Conservation (phyloP, 257 asterid species). For the Solanum chiquidenum region DNA sequence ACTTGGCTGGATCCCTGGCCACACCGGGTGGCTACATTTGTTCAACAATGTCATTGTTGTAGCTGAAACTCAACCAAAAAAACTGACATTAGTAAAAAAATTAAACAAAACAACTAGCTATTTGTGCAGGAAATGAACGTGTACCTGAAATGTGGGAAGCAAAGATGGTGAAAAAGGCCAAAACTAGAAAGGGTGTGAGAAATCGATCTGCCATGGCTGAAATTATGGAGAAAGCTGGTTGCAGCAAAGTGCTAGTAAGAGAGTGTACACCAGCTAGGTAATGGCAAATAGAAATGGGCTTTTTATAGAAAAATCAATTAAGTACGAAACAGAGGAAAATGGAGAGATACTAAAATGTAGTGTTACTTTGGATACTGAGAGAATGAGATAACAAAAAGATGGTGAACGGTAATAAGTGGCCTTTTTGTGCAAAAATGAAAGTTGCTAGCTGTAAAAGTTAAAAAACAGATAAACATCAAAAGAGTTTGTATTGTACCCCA, state of each 20-base stretch:
- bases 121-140: too few relatives aligned
- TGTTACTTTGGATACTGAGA: background rate
- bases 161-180: constrained; percentile 25
- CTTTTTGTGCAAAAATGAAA: background rate
- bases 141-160: constrained; percentile 35
- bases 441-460: background rate
- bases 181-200: constrained; percentile 22
- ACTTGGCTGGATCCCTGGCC: constrained; percentile 89
- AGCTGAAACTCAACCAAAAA: constrained; percentile 12
- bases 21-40: constrained; percentile 74
- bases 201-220: constrained; percentile 25
- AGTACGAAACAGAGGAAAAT: background rate
- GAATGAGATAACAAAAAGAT: background rate
- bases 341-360: background rate
- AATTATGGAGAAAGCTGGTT: background rate
- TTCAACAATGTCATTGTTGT: constrained; percentile 65
- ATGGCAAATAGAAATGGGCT: background rate
- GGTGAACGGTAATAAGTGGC: background rate
- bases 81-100: background rate
- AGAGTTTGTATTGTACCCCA: background rate
- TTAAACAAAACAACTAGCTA: background rate
- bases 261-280: background rate
- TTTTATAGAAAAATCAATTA: constrained; percentile 2
- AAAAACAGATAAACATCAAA: background rate
- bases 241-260: background rate